A percentile compares a stretch with the other conserved stretches of the same genome.
phyloP scores from a whole-genome alignment of 2,329 filamentous ascomycete genomes.

The Cordyceps pruinosa region DNA sequence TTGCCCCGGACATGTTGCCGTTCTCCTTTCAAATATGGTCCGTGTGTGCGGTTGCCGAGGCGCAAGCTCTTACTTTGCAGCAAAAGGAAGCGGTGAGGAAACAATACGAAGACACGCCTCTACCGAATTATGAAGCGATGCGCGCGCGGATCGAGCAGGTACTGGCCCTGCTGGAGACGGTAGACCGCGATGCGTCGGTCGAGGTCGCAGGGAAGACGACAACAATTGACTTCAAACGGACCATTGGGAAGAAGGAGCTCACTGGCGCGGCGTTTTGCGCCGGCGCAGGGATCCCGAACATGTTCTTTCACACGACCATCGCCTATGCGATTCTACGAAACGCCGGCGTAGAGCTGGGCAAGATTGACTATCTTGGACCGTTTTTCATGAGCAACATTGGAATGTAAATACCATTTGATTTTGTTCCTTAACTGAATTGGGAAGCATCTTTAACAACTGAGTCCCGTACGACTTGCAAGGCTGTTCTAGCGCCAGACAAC shows the following conservation, averaged over 20 bases:
- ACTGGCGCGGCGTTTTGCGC: constrained; percentile 35
- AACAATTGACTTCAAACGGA: constrained; percentile 23
- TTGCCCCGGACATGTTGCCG: constrained; percentile 26
- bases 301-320: constrained; percentile 56
- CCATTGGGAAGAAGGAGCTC: constrained; percentile 19
- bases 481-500: no score
- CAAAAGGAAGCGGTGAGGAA: neutral
- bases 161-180: constrained; percentile 1
- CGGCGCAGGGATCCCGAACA: constrained; percentile 48
- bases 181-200: constrained; percentile 21
- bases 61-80: constrained; percentile 1
- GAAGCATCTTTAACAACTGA: neutral
- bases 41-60: constrained; percentile 13
- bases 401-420: neutral
- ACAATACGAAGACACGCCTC: constrained; percentile 1
- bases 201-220: constrained; percentile 23
- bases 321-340: constrained; percentile 54
- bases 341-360: constrained; percentile 56
- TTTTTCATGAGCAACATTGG: constrained; percentile 17
- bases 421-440: neutral
- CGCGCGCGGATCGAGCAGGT: constrained; percentile 25
- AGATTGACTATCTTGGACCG: constrained; percentile 44
- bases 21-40: constrained; percentile 23
- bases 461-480: no score
- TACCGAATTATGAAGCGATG: constrained; percentile 28